Conservation (phyloP, 1,284 basidiomycete species). For the Phlebopus sp. region DNA sequence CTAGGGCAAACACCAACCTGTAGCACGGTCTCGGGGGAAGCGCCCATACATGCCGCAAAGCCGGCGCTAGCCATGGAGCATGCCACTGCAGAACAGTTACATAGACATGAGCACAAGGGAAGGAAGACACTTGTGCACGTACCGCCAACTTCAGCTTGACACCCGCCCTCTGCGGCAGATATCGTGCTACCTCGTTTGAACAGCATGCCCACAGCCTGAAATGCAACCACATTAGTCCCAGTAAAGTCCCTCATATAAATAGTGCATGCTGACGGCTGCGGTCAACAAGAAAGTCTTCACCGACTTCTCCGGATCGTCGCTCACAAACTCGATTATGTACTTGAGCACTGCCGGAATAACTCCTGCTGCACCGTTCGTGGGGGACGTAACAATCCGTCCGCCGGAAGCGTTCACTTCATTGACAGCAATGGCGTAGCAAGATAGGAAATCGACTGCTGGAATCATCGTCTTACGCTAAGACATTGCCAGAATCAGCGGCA, state of each 20-base stretch:
- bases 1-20: conserved; percentile 43
- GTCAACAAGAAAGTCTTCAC: conserved; percentile 85
- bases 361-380: conserved; percentile 86
- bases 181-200: conserved; percentile 98
- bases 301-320: conserved; percentile 84
- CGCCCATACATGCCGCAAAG: conserved; percentile 92
- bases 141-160: conserved; percentile 85
- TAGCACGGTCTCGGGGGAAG: conserved; percentile 75
- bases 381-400: conserved; percentile 92
- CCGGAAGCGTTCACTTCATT: conserved; percentile 91
- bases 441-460: conserved; percentile 92
- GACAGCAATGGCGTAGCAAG: conserved; percentile 89
- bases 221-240: conserved; percentile 7
- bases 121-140: conserved; percentile 20
- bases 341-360: conserved; percentile 91
- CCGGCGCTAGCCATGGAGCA: conserved; percentile 92
- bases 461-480: conserved; percentile 77
- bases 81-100: conserved; percentile 52
- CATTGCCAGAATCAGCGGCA: conserved; percentile 2
- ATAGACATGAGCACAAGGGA: not conserved
- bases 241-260: not conserved
- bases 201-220: conserved; percentile 88
- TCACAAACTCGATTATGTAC: conserved; percentile 88
- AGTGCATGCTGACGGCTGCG: conserved; percentile 55
- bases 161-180: conserved; percentile 91